phyloP scores from a whole-genome alignment of 768 basidiomycete species.

The Tephrocybe sp. region DNA sequence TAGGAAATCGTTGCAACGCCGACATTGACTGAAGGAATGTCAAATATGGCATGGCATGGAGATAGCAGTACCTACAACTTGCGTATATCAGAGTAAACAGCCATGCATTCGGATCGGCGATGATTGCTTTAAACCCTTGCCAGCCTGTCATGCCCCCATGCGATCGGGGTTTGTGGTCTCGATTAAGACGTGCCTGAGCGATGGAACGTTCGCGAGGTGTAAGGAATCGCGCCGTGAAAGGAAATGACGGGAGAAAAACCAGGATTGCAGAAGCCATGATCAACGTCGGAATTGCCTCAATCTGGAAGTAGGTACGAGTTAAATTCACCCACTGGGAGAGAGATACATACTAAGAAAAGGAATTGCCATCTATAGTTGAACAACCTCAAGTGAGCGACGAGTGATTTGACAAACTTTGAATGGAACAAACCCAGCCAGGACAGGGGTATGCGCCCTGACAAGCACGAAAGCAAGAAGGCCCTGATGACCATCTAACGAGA shows the following conservation, averaged over 20 bases:
- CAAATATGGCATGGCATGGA: background rate
- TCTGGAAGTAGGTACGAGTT: constrained; percentile 25
- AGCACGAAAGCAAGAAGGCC: constrained; percentile 57
- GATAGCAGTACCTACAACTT: constrained; percentile 37
- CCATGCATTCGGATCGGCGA: constrained; percentile 51
- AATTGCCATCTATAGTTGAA: constrained; percentile 49
- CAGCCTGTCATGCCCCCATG: constrained; percentile 58
- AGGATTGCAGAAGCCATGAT: constrained; percentile 49
- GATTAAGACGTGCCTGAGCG: constrained; percentile 52
- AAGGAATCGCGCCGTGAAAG: constrained; percentile 51
- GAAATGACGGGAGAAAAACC: constrained; percentile 52
- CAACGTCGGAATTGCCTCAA: constrained; percentile 55
- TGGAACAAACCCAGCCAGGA: constrained; percentile 33
- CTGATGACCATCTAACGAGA: constrained; percentile 21
- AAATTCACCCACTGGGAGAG: background rate
- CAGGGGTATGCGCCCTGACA: constrained; percentile 47
- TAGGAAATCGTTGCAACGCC: constrained; percentile 56
- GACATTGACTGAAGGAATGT: constrained; percentile 40
- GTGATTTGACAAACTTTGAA: background rate
- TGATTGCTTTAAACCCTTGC: constrained; percentile 52
- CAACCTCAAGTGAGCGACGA: constrained; percentile 17
- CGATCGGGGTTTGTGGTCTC: constrained; percentile 54
- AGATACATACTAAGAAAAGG: constrained; percentile 43
- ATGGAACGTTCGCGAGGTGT: constrained; percentile 51
- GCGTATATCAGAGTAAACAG: constrained; percentile 49